Base-by-base conservation (phyloP, 495 filamentous ascomycete genomes). In the Halenospora varia region DNA sequence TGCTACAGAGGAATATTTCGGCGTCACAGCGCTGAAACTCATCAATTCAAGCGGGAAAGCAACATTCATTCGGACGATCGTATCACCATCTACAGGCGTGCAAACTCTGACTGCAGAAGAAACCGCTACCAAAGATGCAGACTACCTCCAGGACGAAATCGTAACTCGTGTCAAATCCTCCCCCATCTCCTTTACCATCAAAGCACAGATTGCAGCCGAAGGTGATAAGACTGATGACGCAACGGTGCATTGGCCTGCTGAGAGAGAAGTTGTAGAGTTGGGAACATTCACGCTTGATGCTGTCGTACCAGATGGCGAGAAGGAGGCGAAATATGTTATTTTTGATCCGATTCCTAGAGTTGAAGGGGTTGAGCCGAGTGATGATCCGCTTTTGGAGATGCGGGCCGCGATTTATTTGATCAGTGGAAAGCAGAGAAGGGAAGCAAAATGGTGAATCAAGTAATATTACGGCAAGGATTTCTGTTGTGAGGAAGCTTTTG, bases 341-440 rank as follows among this genome's bases (percentile, higher is more conserved):
- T 81, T 80, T 59, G 78, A 83, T 65, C 78, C 79, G 22, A 74
- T 81, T 54, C 78, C 80, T 1, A 70, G 79, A 25, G 75, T 81
- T 22, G 62, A 75, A 17, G 79, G 79, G 0, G 65, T 83, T 10
- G 78, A 82, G 56, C 54, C 71, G 4, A 72, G 68, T 29, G 73
- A 62, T 20, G 80, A 83, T 69, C 78, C 80, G 51, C 63, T 84
- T 57, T 61, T 84, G 55, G 76, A 82, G 25, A 67, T 77, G 54
- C 67, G 78, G 48, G 76, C 78, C 6, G 72, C 68, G 2, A 61
- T 82, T 22, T 82, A 83, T 68, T 61, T 82, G 40, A 66, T 81
- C 26, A 80, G 77, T 67, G 78, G 81, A 17, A 72, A 70, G 60
- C 66, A 81, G 66, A 56, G 73, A 25, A 60, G 73, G 25, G 69